Evolutionary conservation across 75 land plant species (phyloP).

Genomic region (Pinus albicaulis): DNA sequence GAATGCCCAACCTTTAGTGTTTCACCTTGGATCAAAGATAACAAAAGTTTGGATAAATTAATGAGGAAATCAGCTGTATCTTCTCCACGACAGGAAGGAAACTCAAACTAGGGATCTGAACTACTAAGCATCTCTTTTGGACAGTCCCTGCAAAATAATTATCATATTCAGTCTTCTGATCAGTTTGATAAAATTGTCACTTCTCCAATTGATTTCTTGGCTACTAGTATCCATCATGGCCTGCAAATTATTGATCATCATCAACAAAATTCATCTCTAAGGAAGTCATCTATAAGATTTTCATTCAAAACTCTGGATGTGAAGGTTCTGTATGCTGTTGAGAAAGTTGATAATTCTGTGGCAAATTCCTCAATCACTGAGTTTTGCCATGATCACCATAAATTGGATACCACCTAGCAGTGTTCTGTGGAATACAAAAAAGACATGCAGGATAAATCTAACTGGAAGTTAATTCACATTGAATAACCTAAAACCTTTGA

Average conservation of each 20-base stretch:
- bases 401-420: background rate
- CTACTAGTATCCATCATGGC: slow-evolving; percentile 75
- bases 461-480: slow-evolving; percentile 48
- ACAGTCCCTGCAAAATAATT: slow-evolving; percentile 13
- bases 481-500: slow-evolving; percentile 30
- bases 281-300: slow-evolving; percentile 62
- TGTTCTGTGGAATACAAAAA: slow-evolving; percentile 9
- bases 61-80: slow-evolving; percentile 17
- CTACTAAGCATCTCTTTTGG: slow-evolving; percentile 7
- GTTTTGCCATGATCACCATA: background rate
- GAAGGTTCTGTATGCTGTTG: slow-evolving; percentile 22
- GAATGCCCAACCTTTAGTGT: slow-evolving; percentile 42
- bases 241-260: slow-evolving; percentile 70
- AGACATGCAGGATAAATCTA: slow-evolving; percentile 14
- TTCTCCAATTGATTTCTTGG: slow-evolving; percentile 56
- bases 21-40: slow-evolving; percentile 33
- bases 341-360: slow-evolving; percentile 34
- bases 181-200: slow-evolving; percentile 18
- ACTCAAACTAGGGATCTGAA: slow-evolving; percentile 5
- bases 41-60: slow-evolving; percentile 46
- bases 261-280: slow-evolving; percentile 37
- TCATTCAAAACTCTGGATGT: slow-evolving; percentile 49
- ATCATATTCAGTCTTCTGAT: slow-evolving; percentile 5
- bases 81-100: slow-evolving; percentile 9
- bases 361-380: background rate